Conservation (phyloP, 192 early-diverging fungal species). For the Umbelopsis sp. region DNA sequence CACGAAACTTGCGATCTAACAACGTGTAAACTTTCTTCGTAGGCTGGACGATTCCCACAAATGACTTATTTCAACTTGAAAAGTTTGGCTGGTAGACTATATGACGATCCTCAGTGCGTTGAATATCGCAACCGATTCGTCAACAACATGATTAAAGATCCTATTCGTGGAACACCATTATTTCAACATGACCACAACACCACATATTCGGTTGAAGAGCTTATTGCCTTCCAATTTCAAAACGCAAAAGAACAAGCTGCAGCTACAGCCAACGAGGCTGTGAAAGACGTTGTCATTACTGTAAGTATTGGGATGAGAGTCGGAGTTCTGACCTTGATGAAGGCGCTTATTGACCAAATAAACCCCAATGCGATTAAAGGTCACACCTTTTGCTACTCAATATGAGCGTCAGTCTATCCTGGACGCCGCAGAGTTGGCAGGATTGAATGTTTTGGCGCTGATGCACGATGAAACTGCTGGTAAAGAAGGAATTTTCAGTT, state of each 20-base stretch:
- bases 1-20: no score
- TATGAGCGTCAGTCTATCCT: conserved; percentile 90
- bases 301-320: conserved; percentile 45
- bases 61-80: conserved; percentile 85
- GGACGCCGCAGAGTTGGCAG: conserved; percentile 91
- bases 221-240: conserved; percentile 92
- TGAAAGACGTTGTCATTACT: conserved; percentile 91
- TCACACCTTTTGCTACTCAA: conserved; percentile 90
- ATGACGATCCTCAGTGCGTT: conserved; percentile 67
- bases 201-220: conserved; percentile 77
- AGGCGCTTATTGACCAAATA: neutral
- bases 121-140: conserved; percentile 78
- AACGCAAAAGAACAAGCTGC: conserved; percentile 87
- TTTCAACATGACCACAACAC: conserved; percentile 67
- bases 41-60: conserved; percentile 83
- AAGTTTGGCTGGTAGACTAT: conserved; percentile 78
- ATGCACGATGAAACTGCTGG: conserved; percentile 95
- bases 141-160: conserved; percentile 78
- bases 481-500: conserved; percentile 25
- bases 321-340: neutral
- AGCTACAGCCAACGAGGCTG: conserved; percentile 69
- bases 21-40: neutral
- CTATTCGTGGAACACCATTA: conserved; percentile 62
- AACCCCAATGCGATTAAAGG: conserved; percentile 42
- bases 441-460: conserved; percentile 77